Percentiles rank a stretch among this genome's conserved stretches.
Evolutionary conservation across 805 yeast genomes (phyloP).

Genomic region (Wickerhamomyces sydowiorum): DNA sequence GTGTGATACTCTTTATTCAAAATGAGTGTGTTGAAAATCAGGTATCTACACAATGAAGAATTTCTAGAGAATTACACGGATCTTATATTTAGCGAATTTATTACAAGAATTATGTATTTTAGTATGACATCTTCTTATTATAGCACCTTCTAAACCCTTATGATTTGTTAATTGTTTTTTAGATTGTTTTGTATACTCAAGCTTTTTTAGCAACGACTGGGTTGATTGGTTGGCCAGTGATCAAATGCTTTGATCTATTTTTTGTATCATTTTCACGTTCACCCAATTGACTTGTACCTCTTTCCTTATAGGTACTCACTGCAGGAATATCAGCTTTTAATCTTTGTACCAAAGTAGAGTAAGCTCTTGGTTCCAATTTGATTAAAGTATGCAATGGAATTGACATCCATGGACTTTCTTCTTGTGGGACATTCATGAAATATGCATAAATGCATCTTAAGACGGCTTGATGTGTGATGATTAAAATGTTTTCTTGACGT

Average conservation of each 20-base stretch:
- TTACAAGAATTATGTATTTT: too few species aligned
- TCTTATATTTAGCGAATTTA: too few species aligned
- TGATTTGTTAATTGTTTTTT: too few species aligned
- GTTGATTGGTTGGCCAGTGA: slow-evolving; percentile 14
- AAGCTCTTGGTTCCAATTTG: slow-evolving; percentile 92
- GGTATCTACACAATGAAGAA: too few species aligned
- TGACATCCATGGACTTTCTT: slow-evolving; percentile 98
- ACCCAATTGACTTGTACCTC: slow-evolving; percentile 62
- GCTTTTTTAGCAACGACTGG: neutral
- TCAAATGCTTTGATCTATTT: slow-evolving; percentile 20
- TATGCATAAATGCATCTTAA: slow-evolving; percentile 94
- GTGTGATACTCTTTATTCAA: too few species aligned
- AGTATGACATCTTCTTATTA: too few species aligned
- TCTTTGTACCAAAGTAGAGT: slow-evolving; percentile 79
- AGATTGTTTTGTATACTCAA: neutral
- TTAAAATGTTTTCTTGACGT: slow-evolving; percentile 91
- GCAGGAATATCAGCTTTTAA: slow-evolving; percentile 97
- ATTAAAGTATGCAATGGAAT: slow-evolving; percentile 95
- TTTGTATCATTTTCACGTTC: slow-evolving; percentile 23
- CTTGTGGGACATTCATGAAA: slow-evolving; percentile 97
- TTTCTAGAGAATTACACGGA: too few species aligned
- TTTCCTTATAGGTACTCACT: slow-evolving; percentile 92
- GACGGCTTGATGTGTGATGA: slow-evolving; percentile 97
- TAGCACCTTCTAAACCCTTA: too few species aligned
- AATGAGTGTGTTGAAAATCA: too few species aligned